phyloP scores from a whole-genome alignment of 73 alveolate species.

The Stentor roeselii region DNA sequence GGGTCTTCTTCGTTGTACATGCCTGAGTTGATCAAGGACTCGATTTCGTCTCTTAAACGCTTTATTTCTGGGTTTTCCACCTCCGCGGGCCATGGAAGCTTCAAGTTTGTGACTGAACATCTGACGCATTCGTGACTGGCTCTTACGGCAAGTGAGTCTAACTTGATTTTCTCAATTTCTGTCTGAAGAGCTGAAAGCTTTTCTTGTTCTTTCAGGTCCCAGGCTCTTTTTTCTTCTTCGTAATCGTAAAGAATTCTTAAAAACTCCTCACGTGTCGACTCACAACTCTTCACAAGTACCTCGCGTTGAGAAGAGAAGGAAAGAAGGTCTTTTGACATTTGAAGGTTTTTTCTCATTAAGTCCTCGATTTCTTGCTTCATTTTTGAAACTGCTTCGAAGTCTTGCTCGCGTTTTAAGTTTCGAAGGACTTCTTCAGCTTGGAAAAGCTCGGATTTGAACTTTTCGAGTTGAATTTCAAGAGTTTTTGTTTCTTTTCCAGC shows the following conservation, averaged over 20 bases:
- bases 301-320: constrained; percentile 59
- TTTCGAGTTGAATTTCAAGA: constrained; percentile 50
- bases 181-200: constrained; percentile 46
- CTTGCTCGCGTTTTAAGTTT: constrained; percentile 66
- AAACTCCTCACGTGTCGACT: constrained; percentile 67
- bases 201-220: constrained; percentile 66
- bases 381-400: constrained; percentile 68
- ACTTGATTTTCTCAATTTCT: constrained; percentile 53
- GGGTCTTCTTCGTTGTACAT: constrained; percentile 80
- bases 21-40: constrained; percentile 66
- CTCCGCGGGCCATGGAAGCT: constrained; percentile 19
- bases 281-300: constrained; percentile 46
- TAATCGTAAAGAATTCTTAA: constrained; percentile 57
- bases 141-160: constrained; percentile 37
- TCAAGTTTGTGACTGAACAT: constrained; percentile 34
- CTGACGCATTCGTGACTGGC: constrained; percentile 33
- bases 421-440: constrained; percentile 59
- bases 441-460: constrained; percentile 59
- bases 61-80: constrained; percentile 31
- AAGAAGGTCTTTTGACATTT: constrained; percentile 55
- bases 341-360: constrained; percentile 66
- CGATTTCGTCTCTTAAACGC: constrained; percentile 72
- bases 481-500: constrained; percentile 61
- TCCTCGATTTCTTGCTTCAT: constrained; percentile 75
- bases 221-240: constrained; percentile 73